phyloP scores from a whole-genome alignment of 257 asterid species.

The Mitragyna speciosa region DNA sequence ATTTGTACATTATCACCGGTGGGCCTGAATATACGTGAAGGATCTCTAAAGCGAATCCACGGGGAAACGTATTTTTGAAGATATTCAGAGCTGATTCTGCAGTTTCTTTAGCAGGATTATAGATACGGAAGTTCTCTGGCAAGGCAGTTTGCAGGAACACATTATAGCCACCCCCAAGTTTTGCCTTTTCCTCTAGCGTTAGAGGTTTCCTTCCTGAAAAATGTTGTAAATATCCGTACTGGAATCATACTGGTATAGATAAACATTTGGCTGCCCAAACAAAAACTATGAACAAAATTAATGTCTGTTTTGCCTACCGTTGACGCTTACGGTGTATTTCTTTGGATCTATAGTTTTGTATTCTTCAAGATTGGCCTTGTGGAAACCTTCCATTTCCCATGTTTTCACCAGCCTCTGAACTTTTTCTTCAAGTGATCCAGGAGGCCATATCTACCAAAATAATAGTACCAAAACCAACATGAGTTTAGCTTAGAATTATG shows the following conservation, averaged over 20 bases:
- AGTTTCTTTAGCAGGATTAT: slow-evolving; percentile 59
- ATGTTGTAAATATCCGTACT: too few relatives aligned
- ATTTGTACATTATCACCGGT: slow-evolving; percentile 59
- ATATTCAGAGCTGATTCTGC: slow-evolving; percentile 52
- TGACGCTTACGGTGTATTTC: slow-evolving; percentile 36
- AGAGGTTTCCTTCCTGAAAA: slow-evolving; percentile 24
- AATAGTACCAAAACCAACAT: neutral
- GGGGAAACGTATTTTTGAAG: slow-evolving; percentile 54
- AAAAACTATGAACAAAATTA: neutral
- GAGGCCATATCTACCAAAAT: slow-evolving; percentile 46
- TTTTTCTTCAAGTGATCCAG: slow-evolving; percentile 55
- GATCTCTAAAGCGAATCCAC: slow-evolving; percentile 69
- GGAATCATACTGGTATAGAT: too few relatives aligned
- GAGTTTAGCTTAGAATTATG: too few relatives aligned
- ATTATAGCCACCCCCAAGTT: slow-evolving; percentile 76
- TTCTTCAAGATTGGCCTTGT: slow-evolving; percentile 49
- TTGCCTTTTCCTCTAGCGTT: slow-evolving; percentile 37
- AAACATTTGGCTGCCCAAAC: neutral
- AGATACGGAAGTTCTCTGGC: slow-evolving; percentile 51
- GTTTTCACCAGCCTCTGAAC: slow-evolving; percentile 65
- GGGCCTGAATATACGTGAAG: slow-evolving; percentile 77
- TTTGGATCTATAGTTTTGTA: slow-evolving; percentile 44
- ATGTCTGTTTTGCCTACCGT: slow-evolving; percentile 32
- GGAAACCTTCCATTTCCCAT: slow-evolving; percentile 68
- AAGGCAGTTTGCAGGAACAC: slow-evolving; percentile 64